Conservation (phyloP, 768 basidiomycete species). For the Pisolithus microcarpus region DNA sequence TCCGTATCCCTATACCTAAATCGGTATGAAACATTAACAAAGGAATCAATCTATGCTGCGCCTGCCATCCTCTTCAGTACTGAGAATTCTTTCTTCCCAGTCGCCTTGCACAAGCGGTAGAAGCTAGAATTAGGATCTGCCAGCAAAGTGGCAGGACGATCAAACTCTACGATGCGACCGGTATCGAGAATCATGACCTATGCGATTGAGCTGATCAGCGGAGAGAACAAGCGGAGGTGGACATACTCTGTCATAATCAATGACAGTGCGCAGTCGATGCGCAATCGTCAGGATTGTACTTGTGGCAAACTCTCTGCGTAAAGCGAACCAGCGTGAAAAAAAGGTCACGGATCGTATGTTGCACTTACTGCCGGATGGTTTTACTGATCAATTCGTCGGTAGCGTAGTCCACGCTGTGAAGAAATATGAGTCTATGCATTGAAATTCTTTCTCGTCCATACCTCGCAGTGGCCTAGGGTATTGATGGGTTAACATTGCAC, state of each 20-base stretch:
- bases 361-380: slow-evolving; percentile 67
- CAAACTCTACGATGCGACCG: slow-evolving; percentile 74
- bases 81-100: slow-evolving; percentile 64
- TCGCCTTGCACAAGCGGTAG: slow-evolving; percentile 63
- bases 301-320: slow-evolving; percentile 60
- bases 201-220: slow-evolving; percentile 1
- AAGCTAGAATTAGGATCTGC: slow-evolving; percentile 53
- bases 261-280: slow-evolving; percentile 70
- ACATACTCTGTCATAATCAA: slow-evolving; percentile 76
- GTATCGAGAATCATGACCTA: slow-evolving; percentile 75
- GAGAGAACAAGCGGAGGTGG: slow-evolving; percentile 4
- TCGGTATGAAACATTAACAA: background rate
- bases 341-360: background rate
- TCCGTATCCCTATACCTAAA: background rate
- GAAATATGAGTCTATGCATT: background rate
- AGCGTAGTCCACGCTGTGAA: slow-evolving; percentile 65
- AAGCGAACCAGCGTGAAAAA: background rate
- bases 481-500: slow-evolving; percentile 1
- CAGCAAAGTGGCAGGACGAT: slow-evolving; percentile 53
- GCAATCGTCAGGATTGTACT: slow-evolving; percentile 83
- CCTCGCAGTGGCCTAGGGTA: slow-evolving; percentile 59
- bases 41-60: slow-evolving; percentile 1
- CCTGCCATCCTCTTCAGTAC: slow-evolving; percentile 63
- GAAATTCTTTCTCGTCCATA: slow-evolving; percentile 13
- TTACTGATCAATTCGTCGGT: slow-evolving; percentile 83